Evolutionary conservation across 2,329 filamentous ascomycete genomes (phyloP).

Genomic region (Colletotrichum sp.): DNA sequence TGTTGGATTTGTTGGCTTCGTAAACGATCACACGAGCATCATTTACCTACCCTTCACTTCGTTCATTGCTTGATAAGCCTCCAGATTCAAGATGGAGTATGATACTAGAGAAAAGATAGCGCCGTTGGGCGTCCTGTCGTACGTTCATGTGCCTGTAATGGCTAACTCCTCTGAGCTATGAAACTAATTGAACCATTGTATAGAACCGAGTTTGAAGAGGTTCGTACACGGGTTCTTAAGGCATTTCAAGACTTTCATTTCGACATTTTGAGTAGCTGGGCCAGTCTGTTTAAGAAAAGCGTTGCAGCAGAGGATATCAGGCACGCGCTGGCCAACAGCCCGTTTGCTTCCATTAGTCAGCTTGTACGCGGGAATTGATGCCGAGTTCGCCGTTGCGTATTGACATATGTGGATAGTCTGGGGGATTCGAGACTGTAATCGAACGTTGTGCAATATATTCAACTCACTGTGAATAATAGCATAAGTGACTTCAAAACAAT

Average conservation of each 20-base stretch:
- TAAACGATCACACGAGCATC: background rate
- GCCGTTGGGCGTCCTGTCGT: background rate
- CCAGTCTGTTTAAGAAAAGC: background rate
- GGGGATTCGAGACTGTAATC: too few species aligned
- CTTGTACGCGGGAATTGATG: background rate
- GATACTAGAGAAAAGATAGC: background rate
- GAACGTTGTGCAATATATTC: too few species aligned
- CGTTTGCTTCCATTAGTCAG: background rate
- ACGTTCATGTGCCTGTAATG: rapidly evolving
- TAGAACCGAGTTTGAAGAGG: background rate
- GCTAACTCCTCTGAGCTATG: rapidly evolving
- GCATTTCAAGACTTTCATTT: background rate
- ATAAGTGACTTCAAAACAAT: rapidly evolving
- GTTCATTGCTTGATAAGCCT: background rate
- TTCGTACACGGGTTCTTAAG: background rate
- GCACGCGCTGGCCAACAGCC: background rate
- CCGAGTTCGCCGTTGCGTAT: rapidly evolving
- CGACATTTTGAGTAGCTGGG: background rate
- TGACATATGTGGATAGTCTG: too few species aligned
- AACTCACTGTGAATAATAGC: background rate
- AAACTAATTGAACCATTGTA: background rate
- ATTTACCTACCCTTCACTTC: background rate
- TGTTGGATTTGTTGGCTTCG: background rate
- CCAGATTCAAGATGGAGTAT: background rate
- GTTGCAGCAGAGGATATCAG: background rate